A percentile compares a stretch with the other conserved stretches of the same genome.
Evolutionary conservation across 2,329 filamentous ascomycete genomes (phyloP).

Genomic region (Penicillium sp.): DNA sequence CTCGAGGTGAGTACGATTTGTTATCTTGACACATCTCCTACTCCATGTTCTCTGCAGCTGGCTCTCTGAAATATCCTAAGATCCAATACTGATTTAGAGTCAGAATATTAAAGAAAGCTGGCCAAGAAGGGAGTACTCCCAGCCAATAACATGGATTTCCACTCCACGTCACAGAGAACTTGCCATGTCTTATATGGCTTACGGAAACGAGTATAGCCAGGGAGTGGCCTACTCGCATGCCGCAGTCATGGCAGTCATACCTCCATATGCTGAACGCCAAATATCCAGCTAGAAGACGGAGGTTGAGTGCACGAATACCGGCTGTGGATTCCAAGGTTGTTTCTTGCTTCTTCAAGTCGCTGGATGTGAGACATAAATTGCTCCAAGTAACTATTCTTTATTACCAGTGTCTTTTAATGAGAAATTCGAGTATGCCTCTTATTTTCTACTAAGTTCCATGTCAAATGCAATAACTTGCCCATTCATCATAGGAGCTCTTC

Average conservation of each 20-base stretch:
- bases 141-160: conserved; percentile 23
- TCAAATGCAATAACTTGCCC: too few relatives aligned
- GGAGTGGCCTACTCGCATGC: conserved; percentile 20
- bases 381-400: too few relatives aligned
- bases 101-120: conserved; percentile 9
- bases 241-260: conserved; percentile 26
- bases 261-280: conserved; percentile 10
- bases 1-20: not conserved
- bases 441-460: too few relatives aligned
- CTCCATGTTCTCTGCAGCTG: too few relatives aligned
- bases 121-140: conserved; percentile 9
- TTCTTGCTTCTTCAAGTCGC: not conserved
- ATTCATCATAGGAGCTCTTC: too few relatives aligned
- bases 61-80: too few relatives aligned
- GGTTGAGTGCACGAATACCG: not conserved
- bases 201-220: conserved; percentile 24
- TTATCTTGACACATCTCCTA: too few relatives aligned
- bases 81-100: not conserved
- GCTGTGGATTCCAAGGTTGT: not conserved
- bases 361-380: too few relatives aligned
- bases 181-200: conserved; percentile 21
- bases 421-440: too few relatives aligned
- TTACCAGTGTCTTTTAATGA: too few relatives aligned
- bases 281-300: not conserved
- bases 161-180: conserved; percentile 17